Conservation (phyloP, 202 grass and related monocot species). For the Carex sylvatica region DNA sequence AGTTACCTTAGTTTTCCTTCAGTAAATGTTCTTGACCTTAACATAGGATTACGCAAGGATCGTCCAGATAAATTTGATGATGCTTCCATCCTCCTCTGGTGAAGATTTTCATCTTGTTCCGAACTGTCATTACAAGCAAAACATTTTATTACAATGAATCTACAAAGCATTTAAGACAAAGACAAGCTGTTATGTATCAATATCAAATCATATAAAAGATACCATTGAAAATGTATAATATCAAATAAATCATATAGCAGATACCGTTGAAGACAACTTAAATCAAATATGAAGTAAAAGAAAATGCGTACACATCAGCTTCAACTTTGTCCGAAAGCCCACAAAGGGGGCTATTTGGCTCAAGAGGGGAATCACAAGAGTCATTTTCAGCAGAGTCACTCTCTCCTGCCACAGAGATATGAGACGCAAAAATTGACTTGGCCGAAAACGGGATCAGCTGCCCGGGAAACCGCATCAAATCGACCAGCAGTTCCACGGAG, state of each 20-base stretch:
- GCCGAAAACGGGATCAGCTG: slow-evolving; percentile 94
- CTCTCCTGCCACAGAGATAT: slow-evolving; percentile 89
- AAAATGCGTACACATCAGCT: slow-evolving; percentile 52
- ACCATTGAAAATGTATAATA: neutral
- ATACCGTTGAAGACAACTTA: neutral
- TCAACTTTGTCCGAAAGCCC: slow-evolving; percentile 86
- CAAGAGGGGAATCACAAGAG: slow-evolving; percentile 97
- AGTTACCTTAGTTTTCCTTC: slow-evolving; percentile 92
- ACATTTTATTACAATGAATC: neutral
- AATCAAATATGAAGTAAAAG: slow-evolving; percentile 1
- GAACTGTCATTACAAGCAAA: slow-evolving; percentile 35
- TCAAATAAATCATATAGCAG: neutral
- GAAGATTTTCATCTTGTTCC: slow-evolving; percentile 64
- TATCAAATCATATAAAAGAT: slow-evolving; percentile 1
- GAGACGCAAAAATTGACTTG: slow-evolving; percentile 93
- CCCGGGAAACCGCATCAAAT: slow-evolving; percentile 97
- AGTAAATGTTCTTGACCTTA: slow-evolving; percentile 85
- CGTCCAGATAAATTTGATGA: slow-evolving; percentile 78
- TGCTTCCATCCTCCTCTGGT: slow-evolving; percentile 73
- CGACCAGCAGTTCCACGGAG: slow-evolving; percentile 88
- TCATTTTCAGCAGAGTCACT: slow-evolving; percentile 98
- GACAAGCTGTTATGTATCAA: neutral
- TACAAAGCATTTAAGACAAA: neutral
- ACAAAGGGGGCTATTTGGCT: slow-evolving; percentile 91
- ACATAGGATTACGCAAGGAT: slow-evolving; percentile 68